Conservation (phyloP, 257 asterid species). For the Petrea volubilis region DNA sequence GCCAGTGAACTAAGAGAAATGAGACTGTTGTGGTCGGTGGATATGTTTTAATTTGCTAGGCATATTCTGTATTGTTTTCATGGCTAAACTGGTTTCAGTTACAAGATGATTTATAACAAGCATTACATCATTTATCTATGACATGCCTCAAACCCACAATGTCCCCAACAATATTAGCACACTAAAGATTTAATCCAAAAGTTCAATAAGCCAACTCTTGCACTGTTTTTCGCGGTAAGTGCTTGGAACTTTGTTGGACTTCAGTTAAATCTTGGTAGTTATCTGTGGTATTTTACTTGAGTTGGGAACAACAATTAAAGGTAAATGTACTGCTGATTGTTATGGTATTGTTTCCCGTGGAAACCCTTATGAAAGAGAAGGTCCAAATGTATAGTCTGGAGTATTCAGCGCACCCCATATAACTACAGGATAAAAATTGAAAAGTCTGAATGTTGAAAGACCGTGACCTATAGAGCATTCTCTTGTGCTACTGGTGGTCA, state of each 20-base stretch:
- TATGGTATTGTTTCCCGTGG: neutral
- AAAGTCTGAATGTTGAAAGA: neutral
- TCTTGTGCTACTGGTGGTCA: slow-evolving; percentile 2
- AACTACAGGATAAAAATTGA: neutral
- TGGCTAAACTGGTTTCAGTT: neutral
- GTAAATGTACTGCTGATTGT: neutral
- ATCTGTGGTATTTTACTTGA: neutral
- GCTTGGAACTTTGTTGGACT: neutral
- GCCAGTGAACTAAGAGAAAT: neutral
- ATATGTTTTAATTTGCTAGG: slow-evolving; percentile 10
- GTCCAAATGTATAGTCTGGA: neutral
- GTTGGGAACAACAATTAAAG: neutral
- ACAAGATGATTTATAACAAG: neutral
- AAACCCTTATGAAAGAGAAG: neutral
- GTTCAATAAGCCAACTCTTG: neutral
- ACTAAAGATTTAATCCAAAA: neutral
- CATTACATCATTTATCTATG: neutral
- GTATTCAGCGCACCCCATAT: neutral
- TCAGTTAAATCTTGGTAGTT: neutral
- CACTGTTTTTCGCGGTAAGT: neutral
- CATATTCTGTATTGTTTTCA: neutral
- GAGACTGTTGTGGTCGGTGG: slow-evolving; percentile 18
- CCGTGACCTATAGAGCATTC: slow-evolving; percentile 1
- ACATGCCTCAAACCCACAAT: no score
- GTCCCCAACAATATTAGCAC: no score